These are phyloP conservation scores for Rubia tinctorum DNA, from an alignment of 305 asterid genomes.

Conservation along the genomic window DNA sequence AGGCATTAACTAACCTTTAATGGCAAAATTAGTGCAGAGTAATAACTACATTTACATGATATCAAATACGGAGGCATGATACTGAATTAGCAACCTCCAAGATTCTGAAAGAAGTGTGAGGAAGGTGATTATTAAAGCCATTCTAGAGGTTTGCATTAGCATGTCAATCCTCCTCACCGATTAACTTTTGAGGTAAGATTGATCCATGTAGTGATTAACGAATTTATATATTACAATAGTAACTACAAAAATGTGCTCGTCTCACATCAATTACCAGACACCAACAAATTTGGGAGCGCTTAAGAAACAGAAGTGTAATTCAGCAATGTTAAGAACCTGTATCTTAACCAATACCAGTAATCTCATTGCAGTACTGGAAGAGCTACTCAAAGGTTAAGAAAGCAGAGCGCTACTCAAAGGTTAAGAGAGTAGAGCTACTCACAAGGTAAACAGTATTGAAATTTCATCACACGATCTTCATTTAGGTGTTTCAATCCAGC, in stretches of 20 bases:
- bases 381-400: constrained; percentile 11
- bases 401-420: constrained; percentile 35
- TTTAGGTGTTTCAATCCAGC: constrained; percentile 85
- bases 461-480: constrained; percentile 77
- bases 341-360: neutral
- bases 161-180: neutral
- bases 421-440: constrained; percentile 27
- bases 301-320: neutral
- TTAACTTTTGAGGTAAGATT: neutral
- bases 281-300: constrained; percentile 4
- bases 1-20: neutral
- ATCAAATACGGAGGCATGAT: neutral
- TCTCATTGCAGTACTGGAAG: constrained; percentile 1
- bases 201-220: neutral
- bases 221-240: neutral
- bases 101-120: constrained; percentile 1
- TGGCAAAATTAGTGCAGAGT: neutral
- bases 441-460: constrained; percentile 94
- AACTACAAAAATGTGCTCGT: neutral
- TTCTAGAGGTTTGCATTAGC: neutral
- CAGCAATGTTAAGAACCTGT: neutral
- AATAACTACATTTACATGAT: neutral
- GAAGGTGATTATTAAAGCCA: neutral
- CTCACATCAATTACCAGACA: neutral
- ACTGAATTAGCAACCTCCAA: neutral